Evolutionary conservation across 305 asterid genomes (phyloP), one percentile per base, ranked within the genome.

Genomic region (Fraxinus greggii): DNA sequence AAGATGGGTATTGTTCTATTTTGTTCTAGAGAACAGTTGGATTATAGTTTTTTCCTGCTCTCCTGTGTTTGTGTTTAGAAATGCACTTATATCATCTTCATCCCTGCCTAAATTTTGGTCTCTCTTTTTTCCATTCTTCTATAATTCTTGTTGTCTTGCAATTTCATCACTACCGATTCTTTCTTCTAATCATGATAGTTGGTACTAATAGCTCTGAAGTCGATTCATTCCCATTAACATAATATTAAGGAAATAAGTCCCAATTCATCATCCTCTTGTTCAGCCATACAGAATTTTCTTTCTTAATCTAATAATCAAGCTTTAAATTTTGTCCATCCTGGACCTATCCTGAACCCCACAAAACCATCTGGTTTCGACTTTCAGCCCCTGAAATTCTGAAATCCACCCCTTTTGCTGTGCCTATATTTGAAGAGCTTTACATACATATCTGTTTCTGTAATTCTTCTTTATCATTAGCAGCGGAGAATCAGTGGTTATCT

Each of bases 1-100:
- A 95, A 88, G 97, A 91, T 65, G 97, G 99, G 99, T 95, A 95
- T 67, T 91, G 13, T 78, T 77, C 36, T 21, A 38, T 65, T 82
- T 48, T 72, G 72, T 80, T 63, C 21, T 17, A 31, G 24, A 13
- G 15, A 70, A 70, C 40, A 31, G 5, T 70, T 17, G 7, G 15
- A 70, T 15, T 65, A 21, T 59, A 21, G 3, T 7, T 63, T 63
- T 63, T 21, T 23, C 15, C 35, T 26, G 72, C 72, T 24, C 72
- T 23, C 23, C 15, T 63, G 72, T 24, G 72, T 24, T 9, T 65
- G 35, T 54, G 65, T 54, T 54, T n/a, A 54, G 65, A 28, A 65
- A 24, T 23, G 28, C 72, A 61, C 31, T 61, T 24, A 65, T 12
- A 26, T 65, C 72, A 67, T 67, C 35, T 67, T 67, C 35, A 67